Evolutionary conservation across 331 rosid genomes (phyloP).

Genomic region (Stylosanthes scabra): DNA sequence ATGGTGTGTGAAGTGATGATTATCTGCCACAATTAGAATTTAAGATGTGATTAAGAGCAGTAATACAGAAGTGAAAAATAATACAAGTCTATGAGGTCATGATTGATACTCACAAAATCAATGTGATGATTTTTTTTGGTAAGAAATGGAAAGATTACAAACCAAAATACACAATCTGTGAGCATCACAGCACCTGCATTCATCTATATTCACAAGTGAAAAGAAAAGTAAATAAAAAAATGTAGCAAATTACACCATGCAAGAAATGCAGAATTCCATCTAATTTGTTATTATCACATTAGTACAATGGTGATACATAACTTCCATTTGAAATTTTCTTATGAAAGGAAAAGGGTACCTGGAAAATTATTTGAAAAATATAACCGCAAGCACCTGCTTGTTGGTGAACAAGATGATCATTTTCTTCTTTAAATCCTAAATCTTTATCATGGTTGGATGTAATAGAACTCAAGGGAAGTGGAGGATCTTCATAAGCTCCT

Average conservation of each 20-base stretch:
- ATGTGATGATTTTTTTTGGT: conserved; percentile 81
- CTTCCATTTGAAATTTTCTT: conserved; percentile 9
- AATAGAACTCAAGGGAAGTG: conserved; percentile 39
- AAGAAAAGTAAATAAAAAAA: background rate
- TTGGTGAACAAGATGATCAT: conserved; percentile 49
- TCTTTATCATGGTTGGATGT: conserved; percentile 49
- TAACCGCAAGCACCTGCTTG: conserved; percentile 86
- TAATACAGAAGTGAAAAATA: background rate
- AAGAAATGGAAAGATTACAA: conserved; percentile 85
- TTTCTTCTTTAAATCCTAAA: conserved; percentile 25
- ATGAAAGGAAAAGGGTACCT: conserved; percentile 51
- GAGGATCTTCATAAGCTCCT: conserved; percentile 51
- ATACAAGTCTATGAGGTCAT: background rate
- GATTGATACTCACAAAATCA: conserved; percentile 70
- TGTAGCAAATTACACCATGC: background rate
- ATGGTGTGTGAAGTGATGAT: conserved; percentile 77
- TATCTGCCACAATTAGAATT: conserved; percentile 60
- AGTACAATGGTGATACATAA: background rate
- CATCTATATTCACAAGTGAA: conserved; percentile 64
- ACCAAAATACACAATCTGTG: conserved; percentile 96
- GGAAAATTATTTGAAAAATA: conserved; percentile 85
- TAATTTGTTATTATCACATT: background rate
- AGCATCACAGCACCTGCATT: conserved; percentile 96
- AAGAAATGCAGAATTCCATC: conserved; percentile 10
- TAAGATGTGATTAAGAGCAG: conserved; percentile 14